These are phyloP conservation scores for Ballota nigra DNA, from an alignment of 257 asterid species.

Conservation along the genomic window DNA sequence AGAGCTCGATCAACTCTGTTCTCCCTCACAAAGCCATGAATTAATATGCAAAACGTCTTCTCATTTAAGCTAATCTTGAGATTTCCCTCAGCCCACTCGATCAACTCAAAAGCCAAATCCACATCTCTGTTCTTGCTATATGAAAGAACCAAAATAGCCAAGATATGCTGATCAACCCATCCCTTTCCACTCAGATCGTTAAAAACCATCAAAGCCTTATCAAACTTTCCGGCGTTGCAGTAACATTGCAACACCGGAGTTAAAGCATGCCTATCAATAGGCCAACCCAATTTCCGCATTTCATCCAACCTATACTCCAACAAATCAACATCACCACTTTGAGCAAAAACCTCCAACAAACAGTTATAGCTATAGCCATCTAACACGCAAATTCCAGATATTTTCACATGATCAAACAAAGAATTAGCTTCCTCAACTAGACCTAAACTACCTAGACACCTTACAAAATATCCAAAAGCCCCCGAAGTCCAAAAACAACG, in stretches of 20 bases:
- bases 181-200: constrained; percentile 57
- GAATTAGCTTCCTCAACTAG: constrained; percentile 68
- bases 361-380: constrained; percentile 69
- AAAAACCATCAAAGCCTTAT: constrained; percentile 57
- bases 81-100: constrained; percentile 60
- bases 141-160: constrained; percentile 57
- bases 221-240: constrained; percentile 63
- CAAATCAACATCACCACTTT: constrained; percentile 44
- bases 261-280: constrained; percentile 64
- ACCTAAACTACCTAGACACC: constrained; percentile 78
- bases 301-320: constrained; percentile 67
- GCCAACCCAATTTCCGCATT: constrained; percentile 52
- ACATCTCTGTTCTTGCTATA: constrained; percentile 69
- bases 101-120: constrained; percentile 66
- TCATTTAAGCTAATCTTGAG: constrained; percentile 56
- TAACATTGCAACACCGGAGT: constrained; percentile 81
- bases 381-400: constrained; percentile 46
- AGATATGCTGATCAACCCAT: constrained; percentile 72
- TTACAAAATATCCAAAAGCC: constrained; percentile 75
- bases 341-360: constrained; percentile 71
- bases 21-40: constrained; percentile 77
- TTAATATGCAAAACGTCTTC: constrained; percentile 61
- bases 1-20: constrained; percentile 64
- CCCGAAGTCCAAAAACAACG: constrained; percentile 67
- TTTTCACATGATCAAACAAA: constrained; percentile 69